Evolutionary conservation across 257 asterid genomes (phyloP), one percentile per base, ranked within the genome.

Genomic region (Solanum etuberosum): DNA sequence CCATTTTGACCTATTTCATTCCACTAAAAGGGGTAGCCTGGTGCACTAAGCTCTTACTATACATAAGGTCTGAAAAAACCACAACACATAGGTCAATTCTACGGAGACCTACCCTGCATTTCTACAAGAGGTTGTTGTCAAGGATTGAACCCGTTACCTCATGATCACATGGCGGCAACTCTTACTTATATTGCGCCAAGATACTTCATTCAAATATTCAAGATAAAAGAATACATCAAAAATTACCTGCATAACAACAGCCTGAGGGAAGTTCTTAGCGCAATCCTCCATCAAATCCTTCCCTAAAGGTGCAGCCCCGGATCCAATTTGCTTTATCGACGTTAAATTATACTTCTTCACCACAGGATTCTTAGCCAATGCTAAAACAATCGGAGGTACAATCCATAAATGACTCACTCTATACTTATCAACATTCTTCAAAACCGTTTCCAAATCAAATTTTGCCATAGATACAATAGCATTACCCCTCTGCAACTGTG

Each of bases 291-390:
- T 97, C 92, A 95, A 89, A 31, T 95, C 99, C 90, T 83, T 92
- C 57, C 99, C 99, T 32, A 97, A 91, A 21, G 98, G 99, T 42
- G 99, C 99, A 42, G 99, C 99, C 59, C 98, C 99, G 1, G 97
- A 94, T 3, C 98, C 98, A 84, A 97, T 91, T 87, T 91, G 94
- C 93, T 80, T 94, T 94, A 97, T 88, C 13, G 98, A 93, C 20
- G 93, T 90, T 88, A 94, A 43, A 83, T 93, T 87, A 80, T 93
- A 96, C 89, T 93, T 95, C 86, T 91, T 92, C 3, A 94, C 96
- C 63, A 89, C 85, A 29, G 70, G 88, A 87, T 70, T 88, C 90
- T 97, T 96, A 27, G 99, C 95, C 94, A 97, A 85, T 1, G 94
- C 99, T 86, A 97, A 91, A 42, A 97, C 18, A 86, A 96, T 90